These are phyloP conservation scores for Boletus vermiculosoides DNA, from an alignment of 768 basidiomycete genomes.

Conservation along the genomic window DNA sequence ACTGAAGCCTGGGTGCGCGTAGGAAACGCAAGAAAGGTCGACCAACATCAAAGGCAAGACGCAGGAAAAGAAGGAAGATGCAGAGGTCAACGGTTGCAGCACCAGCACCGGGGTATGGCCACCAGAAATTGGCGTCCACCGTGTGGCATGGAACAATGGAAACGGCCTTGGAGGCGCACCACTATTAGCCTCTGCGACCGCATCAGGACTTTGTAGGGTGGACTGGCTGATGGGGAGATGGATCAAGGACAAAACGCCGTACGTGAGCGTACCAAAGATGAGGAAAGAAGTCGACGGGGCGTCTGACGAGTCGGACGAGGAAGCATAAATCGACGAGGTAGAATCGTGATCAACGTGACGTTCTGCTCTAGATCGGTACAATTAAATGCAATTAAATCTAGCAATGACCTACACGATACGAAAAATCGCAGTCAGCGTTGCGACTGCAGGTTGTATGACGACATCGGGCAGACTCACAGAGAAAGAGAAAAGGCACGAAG, in stretches of 20 bases:
- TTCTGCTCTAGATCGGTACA: no score
- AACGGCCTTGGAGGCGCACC: constrained; percentile 60
- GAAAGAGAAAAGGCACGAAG: no score
- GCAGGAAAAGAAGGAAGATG: constrained; percentile 25
- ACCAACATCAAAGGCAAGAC: constrained; percentile 36
- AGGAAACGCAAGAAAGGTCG: constrained; percentile 49
- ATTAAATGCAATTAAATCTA: not conserved
- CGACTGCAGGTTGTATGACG: not conserved
- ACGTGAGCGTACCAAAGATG: constrained; percentile 59
- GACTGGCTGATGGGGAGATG: constrained; percentile 81
- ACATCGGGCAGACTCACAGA: not conserved
- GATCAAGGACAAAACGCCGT: constrained; percentile 64
- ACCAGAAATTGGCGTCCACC: constrained; percentile 71
- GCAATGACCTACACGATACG: not conserved
- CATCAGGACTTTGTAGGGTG: constrained; percentile 81
- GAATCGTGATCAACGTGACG: not conserved
- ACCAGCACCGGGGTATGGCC: constrained; percentile 73
- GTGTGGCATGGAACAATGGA: constrained; percentile 78
- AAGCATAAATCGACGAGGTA: constrained; percentile 1
- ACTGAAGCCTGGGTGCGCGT: not conserved
- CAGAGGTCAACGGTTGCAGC: constrained; percentile 16
- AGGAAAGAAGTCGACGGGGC: constrained; percentile 52
- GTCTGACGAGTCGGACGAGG: constrained; percentile 38
- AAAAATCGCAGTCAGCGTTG: not conserved
- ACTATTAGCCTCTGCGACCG: constrained; percentile 76